Base-by-base conservation (phyloP, 805 yeast genomes). In the Candida vaughaniae region DNA sequence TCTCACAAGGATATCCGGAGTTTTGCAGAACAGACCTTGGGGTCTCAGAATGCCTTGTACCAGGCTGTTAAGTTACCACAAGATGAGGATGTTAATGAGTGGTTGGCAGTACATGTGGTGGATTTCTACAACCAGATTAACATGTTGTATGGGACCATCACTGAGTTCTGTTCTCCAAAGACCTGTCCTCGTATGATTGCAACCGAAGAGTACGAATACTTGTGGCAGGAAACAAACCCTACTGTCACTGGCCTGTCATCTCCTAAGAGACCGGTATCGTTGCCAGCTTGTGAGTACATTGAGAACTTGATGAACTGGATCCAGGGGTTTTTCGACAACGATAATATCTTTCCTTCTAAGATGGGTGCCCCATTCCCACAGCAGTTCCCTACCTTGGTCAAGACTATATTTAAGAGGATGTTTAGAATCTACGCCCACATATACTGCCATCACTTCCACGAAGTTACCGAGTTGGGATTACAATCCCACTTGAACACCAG, bases 151-250 rank as follows among this genome's bases (percentile, higher is more conserved):
- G 96, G 97, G 7, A 80, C 97, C 3, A 85, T 93, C 46, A 91
- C 98, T 1, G 96, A 89, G 63, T 90, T 93, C 55, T 93, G 99
- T 60, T 88, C 97, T 0, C 97, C 98, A 2, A 61, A 68, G n/a
- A 76, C 95, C 2, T 93, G 99, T 58, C 98, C 99, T 2, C 69
- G 93, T 41, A 93, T 93, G 99, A 90, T 86, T 39, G 99, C 99
- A 15, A 91, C 98, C 0, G 93, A 84, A 43, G 97, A 90, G 65
- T 91, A 89, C 56, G 99, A 93, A 61, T 93, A 93, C 55, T 71
- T 93, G 42, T 93, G 99, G 99, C 96, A 91, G 58, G 95, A 90
- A 51, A 72, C 85, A 6, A 55, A 56, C 18, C 51, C 65, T 2
- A 31, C 35, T n/a, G 47, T 48, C 5, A 51, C 45, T 30, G 58